Base-by-base conservation (phyloP, 192 early-diverging fungal genomes). In the Phlyctochytrium arcticum region DNA sequence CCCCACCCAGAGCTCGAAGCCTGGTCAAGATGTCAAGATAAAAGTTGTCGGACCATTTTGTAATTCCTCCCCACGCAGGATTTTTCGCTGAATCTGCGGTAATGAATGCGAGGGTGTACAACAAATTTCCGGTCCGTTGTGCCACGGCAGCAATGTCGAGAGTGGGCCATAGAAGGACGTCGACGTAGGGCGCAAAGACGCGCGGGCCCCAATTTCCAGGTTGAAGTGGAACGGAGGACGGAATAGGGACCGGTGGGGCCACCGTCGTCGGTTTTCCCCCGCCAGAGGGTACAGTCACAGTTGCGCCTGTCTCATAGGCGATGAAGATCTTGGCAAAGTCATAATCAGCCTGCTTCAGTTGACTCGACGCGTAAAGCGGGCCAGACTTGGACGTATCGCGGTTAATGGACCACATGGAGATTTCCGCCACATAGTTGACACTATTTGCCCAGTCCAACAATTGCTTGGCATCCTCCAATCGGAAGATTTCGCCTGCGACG, bases 61-160 rank as follows among this genome's bases (percentile, higher is more conserved):
- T 68, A 4, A 68, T 37, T 12, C 65, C 76, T 2, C 63, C 68
- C 73, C 73, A 79, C 4, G 56, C 34, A 2, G 78, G 72, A 8
- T 62, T 30, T 10, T 48, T 53, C 36, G 51, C 47, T 3, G 29
- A 33, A 44, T 68, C 71, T 6, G 71, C 78, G 19, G 60, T 59
- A 21, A 80, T 54, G 54, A 75, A 80, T 17, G 69, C 73, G n/a
- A 80, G 68, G 24, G 64, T 72, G 58, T 57, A 80, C 9, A 39
- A 60, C 35, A 55, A 67, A 31, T 48, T 44, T 10, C 78, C 78
- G 12, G 54, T 71, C 17, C 48, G 37, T 12, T 51, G 15, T 29
- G 59, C 48, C 50, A 67, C 65, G 32, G 42, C 54, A n/a, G 53
- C 58, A 12, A 72, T 30, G 50, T 77, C 73, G 27, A 68, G 60